Evolutionary conservation across 2,329 filamentous ascomycete species (phyloP).

Genomic region (Ceratocystis huliohia): DNA sequence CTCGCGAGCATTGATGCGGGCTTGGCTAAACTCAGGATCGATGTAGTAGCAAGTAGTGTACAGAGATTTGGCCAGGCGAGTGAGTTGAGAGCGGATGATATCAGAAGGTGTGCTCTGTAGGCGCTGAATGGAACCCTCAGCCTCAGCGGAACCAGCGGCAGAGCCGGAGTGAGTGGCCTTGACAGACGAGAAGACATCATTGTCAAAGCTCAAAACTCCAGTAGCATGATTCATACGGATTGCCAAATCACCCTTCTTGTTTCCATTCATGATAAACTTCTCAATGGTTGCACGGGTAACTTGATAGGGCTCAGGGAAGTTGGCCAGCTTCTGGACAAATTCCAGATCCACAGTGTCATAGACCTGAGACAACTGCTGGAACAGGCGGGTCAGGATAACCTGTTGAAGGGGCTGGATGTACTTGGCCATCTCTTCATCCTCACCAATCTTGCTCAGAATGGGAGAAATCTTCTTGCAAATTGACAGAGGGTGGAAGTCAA

Average conservation of each 20-base stretch:
- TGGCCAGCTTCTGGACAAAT: conserved; percentile 84
- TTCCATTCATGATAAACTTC: conserved; percentile 99
- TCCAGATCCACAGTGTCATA: conserved; percentile 94
- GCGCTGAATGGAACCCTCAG: conserved; percentile 78
- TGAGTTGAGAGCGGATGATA: conserved; percentile 90
- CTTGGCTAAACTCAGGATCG: conserved; percentile 76
- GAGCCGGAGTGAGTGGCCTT: conserved; percentile 83
- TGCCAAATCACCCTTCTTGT: conserved; percentile 97
- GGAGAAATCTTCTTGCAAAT: conserved; percentile 99
- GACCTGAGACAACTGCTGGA: conserved; percentile 97
- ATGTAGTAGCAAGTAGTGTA: conserved; percentile 94
- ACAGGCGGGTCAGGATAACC: conserved; percentile 93
- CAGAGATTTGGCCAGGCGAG: conserved; percentile 77
- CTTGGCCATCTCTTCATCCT: conserved; percentile 90
- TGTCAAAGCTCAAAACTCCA: conserved; percentile 91
- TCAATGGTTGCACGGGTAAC: conserved; percentile 83
- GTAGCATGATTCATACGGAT: conserved; percentile 94
- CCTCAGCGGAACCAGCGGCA: conserved; percentile 73
- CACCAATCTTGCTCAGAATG: conserved; percentile 84
- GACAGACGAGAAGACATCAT: conserved; percentile 92
- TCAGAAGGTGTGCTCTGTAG: conserved; percentile 96
- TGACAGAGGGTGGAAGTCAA: conserved; percentile 95
- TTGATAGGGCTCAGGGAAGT: conserved; percentile 95
- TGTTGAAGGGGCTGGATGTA: conserved; percentile 94
- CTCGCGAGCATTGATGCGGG: conserved; percentile 64